A percentile compares a stretch with the other conserved stretches of the same genome.
These are phyloP conservation scores for Flueggea neowawraea DNA, from an alignment of 441 rosid genomes.

Conservation along the genomic window DNA sequence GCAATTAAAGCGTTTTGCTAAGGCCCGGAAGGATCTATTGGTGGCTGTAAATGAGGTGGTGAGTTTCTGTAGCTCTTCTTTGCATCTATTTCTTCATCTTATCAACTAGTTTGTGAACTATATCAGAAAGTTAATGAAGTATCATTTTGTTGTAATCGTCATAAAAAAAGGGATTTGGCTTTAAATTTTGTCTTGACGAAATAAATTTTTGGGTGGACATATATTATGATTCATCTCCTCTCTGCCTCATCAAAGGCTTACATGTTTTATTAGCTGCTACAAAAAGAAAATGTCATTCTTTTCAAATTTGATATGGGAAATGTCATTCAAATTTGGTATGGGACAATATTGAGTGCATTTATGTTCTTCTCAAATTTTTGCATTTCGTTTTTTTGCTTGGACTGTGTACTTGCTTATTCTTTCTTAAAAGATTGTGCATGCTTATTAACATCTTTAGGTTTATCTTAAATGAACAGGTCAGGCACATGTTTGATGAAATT, in stretches of 20 bases:
- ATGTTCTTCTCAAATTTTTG: no score
- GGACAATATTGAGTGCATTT: no score
- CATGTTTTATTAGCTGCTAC: no score
- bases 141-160: background rate
- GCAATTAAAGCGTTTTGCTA: slow-evolving; percentile 93
- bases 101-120: slow-evolving; percentile 4
- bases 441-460: slow-evolving; percentile 44
- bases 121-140: background rate
- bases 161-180: no score
- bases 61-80: slow-evolving; percentile 26
- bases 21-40: slow-evolving; percentile 86
- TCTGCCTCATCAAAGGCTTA: no score
- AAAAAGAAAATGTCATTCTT: no score
- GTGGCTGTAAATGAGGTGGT: slow-evolving; percentile 99
- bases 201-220: no score
- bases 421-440: slow-evolving; percentile 26
- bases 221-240: no score
- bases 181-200: no score
- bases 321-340: no score
- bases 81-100: slow-evolving; percentile 7
- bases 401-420: slow-evolving; percentile 10
- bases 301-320: no score
- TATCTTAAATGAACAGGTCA: slow-evolving; percentile 76
- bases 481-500: slow-evolving; percentile 99
- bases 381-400: background rate